Conservation (phyloP, 192 early-diverging fungal genomes). For the Linnemannia schmuckeri region DNA sequence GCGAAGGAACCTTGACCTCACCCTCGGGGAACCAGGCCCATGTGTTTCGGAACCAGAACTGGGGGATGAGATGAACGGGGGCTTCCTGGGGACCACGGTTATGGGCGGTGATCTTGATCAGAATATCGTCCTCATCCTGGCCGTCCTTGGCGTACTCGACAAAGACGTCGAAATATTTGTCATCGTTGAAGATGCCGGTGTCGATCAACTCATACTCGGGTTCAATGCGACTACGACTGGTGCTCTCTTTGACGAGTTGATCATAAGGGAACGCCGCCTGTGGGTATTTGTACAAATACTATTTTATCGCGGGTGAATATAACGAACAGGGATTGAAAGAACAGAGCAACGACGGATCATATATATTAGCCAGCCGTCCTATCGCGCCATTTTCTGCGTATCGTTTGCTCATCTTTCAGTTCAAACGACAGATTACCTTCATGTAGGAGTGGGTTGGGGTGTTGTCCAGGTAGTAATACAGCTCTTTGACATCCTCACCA, state of each 20-base stretch:
- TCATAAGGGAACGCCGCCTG: slow-evolving; percentile 52
- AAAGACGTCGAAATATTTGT: slow-evolving; percentile 59
- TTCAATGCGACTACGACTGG: slow-evolving; percentile 9
- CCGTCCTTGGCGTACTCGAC: slow-evolving; percentile 51
- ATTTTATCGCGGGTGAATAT: not conserved
- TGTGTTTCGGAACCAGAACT: slow-evolving; percentile 50
- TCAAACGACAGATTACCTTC: slow-evolving; percentile 26
- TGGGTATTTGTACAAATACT: slow-evolving; percentile 55
- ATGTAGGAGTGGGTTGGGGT: slow-evolving; percentile 54
- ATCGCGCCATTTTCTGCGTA: not conserved
- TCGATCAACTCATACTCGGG: slow-evolving; percentile 48
- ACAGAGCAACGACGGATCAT: not conserved
- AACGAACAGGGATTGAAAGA: not conserved
- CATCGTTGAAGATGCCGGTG: slow-evolving; percentile 41
- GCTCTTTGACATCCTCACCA: slow-evolving; percentile 56
- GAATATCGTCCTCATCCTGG: slow-evolving; percentile 38
- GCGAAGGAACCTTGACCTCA: slow-evolving; percentile 19
- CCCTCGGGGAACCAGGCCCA: slow-evolving; percentile 48
- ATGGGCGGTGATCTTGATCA: slow-evolving; percentile 53
- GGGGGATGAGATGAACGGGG: slow-evolving; percentile 33
- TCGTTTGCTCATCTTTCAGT: not conserved
- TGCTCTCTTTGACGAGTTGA: slow-evolving; percentile 26
- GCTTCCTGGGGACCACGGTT: slow-evolving; percentile 43
- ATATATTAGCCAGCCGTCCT: not conserved
- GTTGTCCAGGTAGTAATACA: slow-evolving; percentile 54